Base-by-base conservation (phyloP, 139 green algal genomes). In the Chlorella ohadii region DNA sequence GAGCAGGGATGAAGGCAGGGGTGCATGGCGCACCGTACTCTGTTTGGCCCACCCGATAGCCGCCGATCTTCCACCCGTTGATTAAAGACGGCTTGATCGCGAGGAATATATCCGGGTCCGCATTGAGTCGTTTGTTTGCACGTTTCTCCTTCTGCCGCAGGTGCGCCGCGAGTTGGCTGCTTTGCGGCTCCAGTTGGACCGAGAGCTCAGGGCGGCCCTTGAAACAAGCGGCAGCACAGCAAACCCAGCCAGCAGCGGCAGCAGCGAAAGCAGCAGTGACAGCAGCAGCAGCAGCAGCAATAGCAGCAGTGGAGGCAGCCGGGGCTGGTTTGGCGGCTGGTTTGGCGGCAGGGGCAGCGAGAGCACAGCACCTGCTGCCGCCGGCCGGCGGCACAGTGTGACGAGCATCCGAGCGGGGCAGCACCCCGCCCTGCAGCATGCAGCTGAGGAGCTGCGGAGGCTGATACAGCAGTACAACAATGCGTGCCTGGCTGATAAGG, bases 391-490 rank as follows among this genome's bases (percentile, higher is more conserved):
- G 79, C 66, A 19, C 27, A 76, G 17, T 12, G 63, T 71, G 51
- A 51, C 27, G 1, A 33, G 41, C 36, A 73, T 83, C 2, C 31
- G 66, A 13, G 75, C 27, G 7, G 83, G 83, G 75, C 33, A 72
- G 59, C 81, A 86, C 71, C 6, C 55, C 0, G 63, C 39, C 9
- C 33, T 82, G 36, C 33, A n/a, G 47, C 79, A 78, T 38, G 44
- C 77, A n/a, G 68, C 41, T 2, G 47, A 57, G 4, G 71, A 86
- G 25, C 87, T 93, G 38, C 84, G 92, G 73, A 67, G 72, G 1
- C 85, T 95, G 65, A 63, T 92, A 6, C 85, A 91, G 70, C 12
- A 59, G 23, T 82, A 88, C 78, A 84, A 84, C 47, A 22, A 68
- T 16, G 79, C 79, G 3, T 68, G 77, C 23, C 33, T 84, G 51